Evolutionary conservation across 257 asterid genomes (phyloP), one percentile per base, ranked within the genome.

Genomic region (Marsdenia floribunda): DNA sequence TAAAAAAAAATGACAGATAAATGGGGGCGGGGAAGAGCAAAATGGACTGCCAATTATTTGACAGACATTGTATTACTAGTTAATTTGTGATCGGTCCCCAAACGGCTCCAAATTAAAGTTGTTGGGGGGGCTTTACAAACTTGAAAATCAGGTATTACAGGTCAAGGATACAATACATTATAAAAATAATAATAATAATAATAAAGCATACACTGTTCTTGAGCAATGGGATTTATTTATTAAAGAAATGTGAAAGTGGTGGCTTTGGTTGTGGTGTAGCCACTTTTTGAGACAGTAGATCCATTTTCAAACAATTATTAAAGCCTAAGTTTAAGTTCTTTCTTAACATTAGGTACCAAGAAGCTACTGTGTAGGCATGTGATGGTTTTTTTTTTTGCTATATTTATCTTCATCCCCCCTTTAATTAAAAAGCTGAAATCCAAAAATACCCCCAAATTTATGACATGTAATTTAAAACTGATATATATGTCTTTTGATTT

Each of bases 281-380:
- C 60, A 22, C 89, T 83, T 85, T 83, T 55, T 53, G 83, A 72
- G 87, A 81, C 85, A 76, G 18, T 22, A 71, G 73, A 80, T 80
- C 74, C 71, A 19, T 63, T 68, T 77, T 68, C 38, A 24, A 44
- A 65, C 52, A 59, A 77, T 70, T 60, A 79, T 75, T 76, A 73
- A 76, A 44, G 77, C 40, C 16, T 60, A 16, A 18, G 78, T 38
- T 78, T 75, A 37, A 49, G 53, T 50, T 42, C 44, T 63, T 44
- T 29, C 55, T 54, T 59, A 40, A 52, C 70, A 68, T 42, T 67
- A 24, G 24, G 58, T 35, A 71, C 72, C 38, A 10, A 38, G 52
- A 67, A 57, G 65, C 85, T 74, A 80, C 73, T 33, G 24, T n/a
- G 42, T 80, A 78, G 78, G 46, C 82, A 81, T 81, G 85, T 81